Conservation (phyloP, 768 basidiomycete species). For the Suillus tomentosus region DNA sequence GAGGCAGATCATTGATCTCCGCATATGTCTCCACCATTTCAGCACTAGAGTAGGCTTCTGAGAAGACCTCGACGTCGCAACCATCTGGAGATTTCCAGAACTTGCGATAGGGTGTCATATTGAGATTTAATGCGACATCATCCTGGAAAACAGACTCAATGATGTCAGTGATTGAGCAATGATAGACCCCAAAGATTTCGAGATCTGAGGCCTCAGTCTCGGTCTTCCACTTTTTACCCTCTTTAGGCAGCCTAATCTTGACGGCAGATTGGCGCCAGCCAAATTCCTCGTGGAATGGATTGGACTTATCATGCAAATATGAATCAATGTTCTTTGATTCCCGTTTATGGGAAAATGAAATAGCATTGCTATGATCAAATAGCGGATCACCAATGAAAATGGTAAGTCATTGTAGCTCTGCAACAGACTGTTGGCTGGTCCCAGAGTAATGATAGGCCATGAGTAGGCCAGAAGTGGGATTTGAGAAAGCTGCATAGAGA, state of each 20-base stretch:
- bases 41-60: conserved; percentile 3
- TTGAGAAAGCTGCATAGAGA: conserved; percentile 20
- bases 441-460: no score
- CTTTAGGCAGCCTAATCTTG: conserved; percentile 11
- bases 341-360: conserved; percentile 19
- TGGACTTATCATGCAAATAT: conserved; percentile 17
- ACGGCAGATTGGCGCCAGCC: conserved; percentile 26
- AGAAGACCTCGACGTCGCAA: not conserved
- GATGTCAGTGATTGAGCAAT: conserved; percentile 7
- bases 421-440: conserved; percentile 24
- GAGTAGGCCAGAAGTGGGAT: conserved; percentile 18
- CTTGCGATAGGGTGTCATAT: conserved; percentile 10
- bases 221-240: not conserved
- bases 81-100: conserved; percentile 4
- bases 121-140: not conserved
- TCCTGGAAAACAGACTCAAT: conserved; percentile 8
- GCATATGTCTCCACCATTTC: not conserved
- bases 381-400: conserved; percentile 23
- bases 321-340: not conserved
- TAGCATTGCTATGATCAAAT: conserved; percentile 25
- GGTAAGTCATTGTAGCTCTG: conserved; percentile 28
- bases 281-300: conserved; percentile 15
- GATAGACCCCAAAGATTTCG: not conserved
- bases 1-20: not conserved
- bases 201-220: conserved; percentile 9